Conservation (phyloP, 1,284 basidiomycete species). For the Tilletia indica region DNA sequence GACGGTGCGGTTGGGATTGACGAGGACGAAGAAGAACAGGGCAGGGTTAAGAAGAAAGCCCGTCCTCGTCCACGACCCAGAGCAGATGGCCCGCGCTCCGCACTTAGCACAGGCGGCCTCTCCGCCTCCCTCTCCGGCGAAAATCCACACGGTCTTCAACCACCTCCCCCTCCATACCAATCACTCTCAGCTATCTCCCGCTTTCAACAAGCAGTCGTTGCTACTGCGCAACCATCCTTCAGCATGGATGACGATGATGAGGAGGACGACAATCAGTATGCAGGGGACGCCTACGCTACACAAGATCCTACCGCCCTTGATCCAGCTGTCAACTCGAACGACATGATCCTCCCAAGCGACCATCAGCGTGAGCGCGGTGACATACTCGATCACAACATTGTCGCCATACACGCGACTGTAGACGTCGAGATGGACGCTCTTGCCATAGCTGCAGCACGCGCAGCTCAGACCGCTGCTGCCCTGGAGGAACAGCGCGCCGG, state of each 20-base stretch:
- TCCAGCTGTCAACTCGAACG: not conserved
- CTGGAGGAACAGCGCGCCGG: not conserved
- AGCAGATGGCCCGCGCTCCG: not conserved
- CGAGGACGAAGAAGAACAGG: slow-evolving; percentile 1
- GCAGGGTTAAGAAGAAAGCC: not conserved
- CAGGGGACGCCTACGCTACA: not conserved
- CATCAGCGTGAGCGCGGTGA: not conserved
- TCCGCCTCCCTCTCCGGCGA: slow-evolving; percentile 5
- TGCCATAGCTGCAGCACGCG: slow-evolving; percentile 3
- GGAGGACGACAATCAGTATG: slow-evolving; percentile 16
- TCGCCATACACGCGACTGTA: not conserved
- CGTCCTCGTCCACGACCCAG: not conserved
- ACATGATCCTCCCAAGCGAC: not conserved
- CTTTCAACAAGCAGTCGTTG: slow-evolving; percentile 7
- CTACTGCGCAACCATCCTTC: slow-evolving; percentile 29
- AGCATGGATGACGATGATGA: slow-evolving; percentile 41
- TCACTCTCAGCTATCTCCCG: not conserved
- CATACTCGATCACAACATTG: slow-evolving; percentile 1
- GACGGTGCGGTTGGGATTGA: not conserved
- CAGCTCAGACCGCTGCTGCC: not conserved
- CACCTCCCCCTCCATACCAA: not conserved
- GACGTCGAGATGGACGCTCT: not conserved
- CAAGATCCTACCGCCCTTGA: not conserved
- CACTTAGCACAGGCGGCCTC: not conserved
- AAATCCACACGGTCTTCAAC: slow-evolving; percentile 19